phyloP scores from a whole-genome alignment of 352 stramenopile genomes.

The Globisporangium okanoganense region DNA sequence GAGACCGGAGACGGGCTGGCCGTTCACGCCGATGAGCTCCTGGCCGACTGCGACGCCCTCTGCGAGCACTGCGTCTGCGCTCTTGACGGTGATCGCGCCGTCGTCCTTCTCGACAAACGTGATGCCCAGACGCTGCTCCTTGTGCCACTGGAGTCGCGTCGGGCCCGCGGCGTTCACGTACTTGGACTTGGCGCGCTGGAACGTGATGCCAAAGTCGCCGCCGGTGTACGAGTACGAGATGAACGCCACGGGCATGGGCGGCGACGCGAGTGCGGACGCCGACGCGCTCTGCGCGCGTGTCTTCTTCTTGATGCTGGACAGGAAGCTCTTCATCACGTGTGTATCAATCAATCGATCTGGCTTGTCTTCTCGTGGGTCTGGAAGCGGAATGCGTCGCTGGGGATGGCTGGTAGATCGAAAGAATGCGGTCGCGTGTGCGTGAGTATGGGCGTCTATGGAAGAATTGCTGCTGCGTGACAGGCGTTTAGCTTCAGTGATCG shows the following conservation, averaged over 20 bases:
- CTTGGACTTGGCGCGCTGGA: constrained; percentile 35
- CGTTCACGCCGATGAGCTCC: constrained; percentile 41
- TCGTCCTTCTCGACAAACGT: constrained; percentile 39
- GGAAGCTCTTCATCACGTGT: constrained; percentile 11
- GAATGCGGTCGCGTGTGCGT: neutral
- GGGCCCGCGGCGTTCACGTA: constrained; percentile 25
- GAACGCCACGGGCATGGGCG: neutral
- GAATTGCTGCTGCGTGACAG: neutral
- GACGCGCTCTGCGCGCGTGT: constrained; percentile 17
- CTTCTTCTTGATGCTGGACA: constrained; percentile 25
- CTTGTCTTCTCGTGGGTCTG: neutral
- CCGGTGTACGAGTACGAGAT: constrained; percentile 31
- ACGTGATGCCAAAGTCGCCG: constrained; percentile 29
- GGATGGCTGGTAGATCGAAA: neutral
- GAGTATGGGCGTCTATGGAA: neutral
- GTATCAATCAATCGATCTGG: neutral
- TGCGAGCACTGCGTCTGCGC: constrained; percentile 18
- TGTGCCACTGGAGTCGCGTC: constrained; percentile 39
- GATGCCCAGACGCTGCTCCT: constrained; percentile 40
- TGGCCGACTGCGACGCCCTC: constrained; percentile 30
- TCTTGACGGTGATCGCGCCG: constrained; percentile 41
- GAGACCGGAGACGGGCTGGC: constrained; percentile 26
- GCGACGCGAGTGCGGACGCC: neutral
- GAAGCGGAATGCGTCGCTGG: neutral
- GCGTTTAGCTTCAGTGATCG: neutral